Evolutionary conservation across 805 yeast genomes (phyloP).

Genomic region (Candida sanyiensis): DNA sequence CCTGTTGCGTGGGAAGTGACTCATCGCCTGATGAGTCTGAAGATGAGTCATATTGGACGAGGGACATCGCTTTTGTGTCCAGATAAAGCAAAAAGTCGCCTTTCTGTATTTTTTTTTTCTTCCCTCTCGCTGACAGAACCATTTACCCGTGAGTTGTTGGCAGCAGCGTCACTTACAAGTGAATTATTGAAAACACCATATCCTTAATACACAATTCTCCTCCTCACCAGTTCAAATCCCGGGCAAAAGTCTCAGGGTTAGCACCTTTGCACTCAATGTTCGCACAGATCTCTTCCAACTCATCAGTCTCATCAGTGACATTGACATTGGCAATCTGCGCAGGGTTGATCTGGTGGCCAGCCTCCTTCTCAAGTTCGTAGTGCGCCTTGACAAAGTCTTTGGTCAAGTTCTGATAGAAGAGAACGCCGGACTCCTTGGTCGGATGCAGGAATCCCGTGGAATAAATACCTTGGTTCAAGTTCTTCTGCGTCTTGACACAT

Average conservation of each 20-base stretch:
- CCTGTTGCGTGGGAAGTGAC: neutral
- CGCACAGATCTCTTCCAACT: slow-evolving; percentile 44
- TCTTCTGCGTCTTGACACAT: slow-evolving; percentile 54
- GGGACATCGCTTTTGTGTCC: slow-evolving; percentile 6
- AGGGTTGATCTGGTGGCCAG: slow-evolving; percentile 46
- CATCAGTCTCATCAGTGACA: slow-evolving; percentile 39
- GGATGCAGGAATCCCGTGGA: slow-evolving; percentile 57
- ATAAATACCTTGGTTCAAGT: slow-evolving; percentile 55
- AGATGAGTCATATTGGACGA: slow-evolving; percentile 12
- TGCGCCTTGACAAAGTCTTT: slow-evolving; percentile 54
- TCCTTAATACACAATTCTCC: neutral
- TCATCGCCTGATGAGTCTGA: slow-evolving; percentile 10
- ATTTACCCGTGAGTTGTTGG: no score
- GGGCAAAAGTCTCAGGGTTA: slow-evolving; percentile 30
- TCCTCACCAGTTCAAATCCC: slow-evolving; percentile 23
- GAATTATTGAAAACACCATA: neutral
- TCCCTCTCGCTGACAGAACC: no score
- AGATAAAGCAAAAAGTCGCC: no score
- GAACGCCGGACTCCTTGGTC: slow-evolving; percentile 51
- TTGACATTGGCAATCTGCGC: slow-evolving; percentile 36
- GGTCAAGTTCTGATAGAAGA: slow-evolving; percentile 49
- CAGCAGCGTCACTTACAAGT: no score
- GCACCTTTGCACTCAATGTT: slow-evolving; percentile 46
- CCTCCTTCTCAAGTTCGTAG: slow-evolving; percentile 38
- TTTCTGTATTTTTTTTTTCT: no score